Evolutionary conservation across 225 moss, liverwort and hornwort genomes (phyloP).

Genomic region (Marchantia paleacea): DNA sequence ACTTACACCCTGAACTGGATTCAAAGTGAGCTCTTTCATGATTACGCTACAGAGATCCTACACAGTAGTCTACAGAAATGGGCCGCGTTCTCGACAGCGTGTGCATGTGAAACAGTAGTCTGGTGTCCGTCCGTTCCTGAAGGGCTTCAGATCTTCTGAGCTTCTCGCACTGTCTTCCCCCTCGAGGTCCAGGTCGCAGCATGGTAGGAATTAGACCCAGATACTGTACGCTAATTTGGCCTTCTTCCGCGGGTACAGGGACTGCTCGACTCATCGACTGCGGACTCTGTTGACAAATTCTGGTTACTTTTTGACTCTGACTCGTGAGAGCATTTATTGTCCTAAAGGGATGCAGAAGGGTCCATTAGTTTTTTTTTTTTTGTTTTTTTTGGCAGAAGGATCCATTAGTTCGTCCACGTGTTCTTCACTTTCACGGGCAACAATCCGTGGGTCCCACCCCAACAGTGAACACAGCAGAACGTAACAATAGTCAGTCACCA

Average conservation of each 20-base stretch:
- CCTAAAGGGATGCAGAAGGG: too few species aligned
- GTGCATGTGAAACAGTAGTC: not conserved
- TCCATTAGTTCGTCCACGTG: not conserved
- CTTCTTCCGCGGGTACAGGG: not conserved
- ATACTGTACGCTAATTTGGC: not conserved
- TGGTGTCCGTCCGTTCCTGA: not conserved
- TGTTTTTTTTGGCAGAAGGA: too few species aligned
- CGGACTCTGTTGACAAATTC: not conserved
- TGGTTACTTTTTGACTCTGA: not conserved
- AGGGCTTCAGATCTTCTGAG: not conserved
- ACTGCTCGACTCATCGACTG: too few species aligned
- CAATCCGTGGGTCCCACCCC: not conserved
- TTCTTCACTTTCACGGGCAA: not conserved
- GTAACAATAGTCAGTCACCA: not conserved
- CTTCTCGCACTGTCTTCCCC: not conserved
- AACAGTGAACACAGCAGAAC: constrained; percentile 1
- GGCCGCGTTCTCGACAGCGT: not conserved
- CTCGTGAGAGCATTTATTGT: constrained; percentile 3
- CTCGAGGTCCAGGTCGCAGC: too few species aligned
- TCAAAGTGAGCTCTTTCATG: not conserved
- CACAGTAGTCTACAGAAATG: not conserved
- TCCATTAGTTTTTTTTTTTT: not conserved
- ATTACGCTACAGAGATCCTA: not conserved
- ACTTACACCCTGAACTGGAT: not conserved
- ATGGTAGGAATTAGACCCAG: not conserved